These are phyloP conservation scores for Lentinula edodes DNA, from an alignment of 768 basidiomycete species.

Conservation along the genomic window DNA sequence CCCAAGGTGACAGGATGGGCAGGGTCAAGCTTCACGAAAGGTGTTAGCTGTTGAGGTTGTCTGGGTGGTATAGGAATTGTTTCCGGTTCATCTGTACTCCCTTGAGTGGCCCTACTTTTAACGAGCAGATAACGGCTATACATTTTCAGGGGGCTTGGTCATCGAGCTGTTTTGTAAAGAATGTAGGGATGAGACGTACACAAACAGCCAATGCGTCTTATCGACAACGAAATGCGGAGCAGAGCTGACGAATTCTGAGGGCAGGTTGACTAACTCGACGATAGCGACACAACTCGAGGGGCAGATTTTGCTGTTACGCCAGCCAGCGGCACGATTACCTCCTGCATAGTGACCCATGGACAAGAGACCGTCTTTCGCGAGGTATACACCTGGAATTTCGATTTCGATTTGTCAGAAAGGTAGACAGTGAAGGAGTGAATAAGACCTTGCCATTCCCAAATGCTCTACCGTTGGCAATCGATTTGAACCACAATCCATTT, in stretches of 20 bases:
- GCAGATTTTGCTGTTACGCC: slow-evolving; percentile 46
- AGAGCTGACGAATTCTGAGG: slow-evolving; percentile 44
- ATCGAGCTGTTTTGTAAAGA: background rate
- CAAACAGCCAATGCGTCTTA: slow-evolving; percentile 67
- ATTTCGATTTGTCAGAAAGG: background rate
- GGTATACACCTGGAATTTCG: slow-evolving; percentile 52
- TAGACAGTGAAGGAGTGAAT: background rate
- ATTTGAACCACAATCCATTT: slow-evolving; percentile 64
- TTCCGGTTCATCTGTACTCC: background rate
- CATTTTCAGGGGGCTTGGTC: too few species aligned
- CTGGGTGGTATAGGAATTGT: slow-evolving; percentile 8
- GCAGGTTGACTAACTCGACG: slow-evolving; percentile 62
- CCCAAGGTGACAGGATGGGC: slow-evolving; percentile 35
- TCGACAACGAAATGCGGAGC: slow-evolving; percentile 54
- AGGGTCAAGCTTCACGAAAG: slow-evolving; percentile 46
- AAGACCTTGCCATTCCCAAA: slow-evolving; percentile 50
- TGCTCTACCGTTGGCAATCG: slow-evolving; percentile 50
- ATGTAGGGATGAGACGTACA: slow-evolving; percentile 30
- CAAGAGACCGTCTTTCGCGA: slow-evolving; percentile 49
- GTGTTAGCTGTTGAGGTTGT: slow-evolving; percentile 18
- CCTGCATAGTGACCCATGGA: slow-evolving; percentile 43
- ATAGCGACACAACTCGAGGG: slow-evolving; percentile 52
- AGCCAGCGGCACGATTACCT: slow-evolving; percentile 23
- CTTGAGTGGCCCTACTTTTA: slow-evolving; percentile 19
- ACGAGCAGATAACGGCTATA: slow-evolving; percentile 54